phyloP scores from a whole-genome alignment of 345 rosid species.

The Populus nigra region DNA sequence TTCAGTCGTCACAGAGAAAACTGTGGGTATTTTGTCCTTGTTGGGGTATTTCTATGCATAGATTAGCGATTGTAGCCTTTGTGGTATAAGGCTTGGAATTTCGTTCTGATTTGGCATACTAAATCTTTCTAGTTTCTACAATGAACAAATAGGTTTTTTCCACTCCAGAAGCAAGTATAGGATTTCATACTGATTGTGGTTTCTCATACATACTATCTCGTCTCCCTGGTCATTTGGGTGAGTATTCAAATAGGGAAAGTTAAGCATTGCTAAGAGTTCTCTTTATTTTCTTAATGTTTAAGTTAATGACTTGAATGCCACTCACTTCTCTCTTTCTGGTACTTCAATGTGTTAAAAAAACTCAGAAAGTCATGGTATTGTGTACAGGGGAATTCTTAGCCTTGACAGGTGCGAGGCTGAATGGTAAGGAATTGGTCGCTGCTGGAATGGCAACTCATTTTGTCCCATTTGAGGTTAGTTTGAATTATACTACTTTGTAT shows the following conservation, averaged over 20 bases:
- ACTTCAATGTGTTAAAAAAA: too few species aligned
- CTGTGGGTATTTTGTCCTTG: constrained; percentile 47
- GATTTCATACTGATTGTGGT: constrained; percentile 90
- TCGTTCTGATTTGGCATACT: background rate
- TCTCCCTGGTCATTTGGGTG: constrained; percentile 85
- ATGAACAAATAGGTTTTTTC: constrained; percentile 59
- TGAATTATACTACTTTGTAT: background rate
- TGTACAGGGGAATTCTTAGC: constrained; percentile 83
- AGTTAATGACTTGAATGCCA: too few species aligned
- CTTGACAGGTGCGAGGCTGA: constrained; percentile 81
- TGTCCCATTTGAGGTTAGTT: constrained; percentile 72
- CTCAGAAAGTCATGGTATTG: background rate
- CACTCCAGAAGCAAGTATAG: constrained; percentile 92
- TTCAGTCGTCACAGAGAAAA: constrained; percentile 87
- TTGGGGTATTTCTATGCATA: constrained; percentile 4
- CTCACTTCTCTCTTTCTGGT: too few species aligned
- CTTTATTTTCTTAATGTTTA: background rate
- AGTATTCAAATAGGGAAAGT: constrained; percentile 22
- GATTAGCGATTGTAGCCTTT: background rate
- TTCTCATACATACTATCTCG: constrained; percentile 83
- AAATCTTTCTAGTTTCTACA: background rate
- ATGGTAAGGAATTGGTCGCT: constrained; percentile 73
- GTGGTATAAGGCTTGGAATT: background rate
- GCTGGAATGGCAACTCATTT: constrained; percentile 86
- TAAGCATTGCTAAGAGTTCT: background rate